These are phyloP conservation scores for Psilocybe sp. DNA, from an alignment of 768 basidiomycete species.

Conservation along the genomic window DNA sequence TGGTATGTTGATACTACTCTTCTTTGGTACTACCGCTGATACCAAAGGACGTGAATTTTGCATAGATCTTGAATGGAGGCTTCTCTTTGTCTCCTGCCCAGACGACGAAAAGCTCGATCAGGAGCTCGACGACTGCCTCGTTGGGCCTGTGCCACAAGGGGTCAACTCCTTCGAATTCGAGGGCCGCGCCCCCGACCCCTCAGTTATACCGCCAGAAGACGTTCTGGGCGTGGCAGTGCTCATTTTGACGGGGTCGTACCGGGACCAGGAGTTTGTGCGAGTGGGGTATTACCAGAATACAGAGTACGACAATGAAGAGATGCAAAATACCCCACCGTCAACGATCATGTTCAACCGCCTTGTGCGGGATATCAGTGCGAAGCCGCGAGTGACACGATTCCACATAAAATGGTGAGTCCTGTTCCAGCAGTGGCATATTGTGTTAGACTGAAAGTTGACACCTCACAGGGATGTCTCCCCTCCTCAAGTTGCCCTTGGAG, in stretches of 20 bases:
- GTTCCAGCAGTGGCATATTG: neutral
- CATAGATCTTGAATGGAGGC: slow-evolving; percentile 94
- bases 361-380: slow-evolving; percentile 84
- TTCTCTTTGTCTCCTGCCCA: slow-evolving; percentile 95
- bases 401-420: slow-evolving; percentile 77
- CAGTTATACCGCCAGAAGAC: slow-evolving; percentile 84
- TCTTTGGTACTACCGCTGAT: neutral
- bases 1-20: slow-evolving; percentile 40
- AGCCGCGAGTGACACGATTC: slow-evolving; percentile 91
- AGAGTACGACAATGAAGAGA: slow-evolving; percentile 94
- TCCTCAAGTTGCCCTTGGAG: slow-evolving; percentile 27
- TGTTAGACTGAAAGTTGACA: neutral
- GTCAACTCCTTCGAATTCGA: slow-evolving; percentile 98
- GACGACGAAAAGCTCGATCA: slow-evolving; percentile 91
- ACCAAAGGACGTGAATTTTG: neutral
- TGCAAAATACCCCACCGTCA: slow-evolving; percentile 70
- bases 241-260: slow-evolving; percentile 94
- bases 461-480: slow-evolving; percentile 61
- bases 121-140: slow-evolving; percentile 95
- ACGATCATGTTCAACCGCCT: slow-evolving; percentile 77
- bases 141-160: slow-evolving; percentile 95
- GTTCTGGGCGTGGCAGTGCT: slow-evolving; percentile 96
- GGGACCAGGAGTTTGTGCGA: slow-evolving; percentile 97
- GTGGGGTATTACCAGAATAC: slow-evolving; percentile 99
- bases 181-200: slow-evolving; percentile 78